These are phyloP conservation scores for Cydonia oblonga DNA, from an alignment of 331 rosid genomes.

Conservation along the genomic window DNA sequence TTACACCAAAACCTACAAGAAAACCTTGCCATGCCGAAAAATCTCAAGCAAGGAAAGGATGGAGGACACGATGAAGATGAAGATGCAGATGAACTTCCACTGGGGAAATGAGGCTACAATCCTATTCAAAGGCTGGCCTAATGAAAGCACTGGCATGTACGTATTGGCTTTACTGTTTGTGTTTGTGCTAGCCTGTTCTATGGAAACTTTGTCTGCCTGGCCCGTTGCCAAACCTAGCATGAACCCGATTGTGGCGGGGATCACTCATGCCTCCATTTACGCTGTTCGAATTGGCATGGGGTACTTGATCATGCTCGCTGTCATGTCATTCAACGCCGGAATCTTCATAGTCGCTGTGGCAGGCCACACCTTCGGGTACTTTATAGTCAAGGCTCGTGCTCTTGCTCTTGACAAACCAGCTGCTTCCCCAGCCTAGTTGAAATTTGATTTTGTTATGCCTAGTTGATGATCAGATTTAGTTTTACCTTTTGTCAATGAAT, in stretches of 20 bases:
- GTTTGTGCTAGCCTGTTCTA: constrained; percentile 29
- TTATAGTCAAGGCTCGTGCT: constrained; percentile 28
- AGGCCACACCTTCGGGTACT: constrained; percentile 57
- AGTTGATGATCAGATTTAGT: background rate
- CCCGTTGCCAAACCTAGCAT: constrained; percentile 12
- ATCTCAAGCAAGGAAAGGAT: background rate
- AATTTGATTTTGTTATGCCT: background rate
- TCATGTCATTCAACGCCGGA: constrained; percentile 64
- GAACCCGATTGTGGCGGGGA: constrained; percentile 1
- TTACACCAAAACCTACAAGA: background rate
- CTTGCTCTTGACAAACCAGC: constrained; percentile 13
- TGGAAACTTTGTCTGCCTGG: constrained; percentile 36
- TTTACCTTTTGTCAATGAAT: background rate
- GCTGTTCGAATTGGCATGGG: constrained; percentile 27
- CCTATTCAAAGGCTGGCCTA: constrained; percentile 61
- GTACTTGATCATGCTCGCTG: constrained; percentile 61
- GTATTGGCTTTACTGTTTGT: constrained; percentile 49
- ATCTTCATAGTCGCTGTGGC: constrained; percentile 55
- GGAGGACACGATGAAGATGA: constrained; percentile 14
- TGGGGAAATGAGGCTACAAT: constrained; percentile 63
- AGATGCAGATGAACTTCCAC: constrained; percentile 42
- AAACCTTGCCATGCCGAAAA: background rate
- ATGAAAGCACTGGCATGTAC: constrained; percentile 39
- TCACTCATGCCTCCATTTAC: constrained; percentile 17
- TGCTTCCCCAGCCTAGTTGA: background rate